Conservation (phyloP, 2,329 filamentous ascomycete genomes). For the Paracamarosporium sp. region DNA sequence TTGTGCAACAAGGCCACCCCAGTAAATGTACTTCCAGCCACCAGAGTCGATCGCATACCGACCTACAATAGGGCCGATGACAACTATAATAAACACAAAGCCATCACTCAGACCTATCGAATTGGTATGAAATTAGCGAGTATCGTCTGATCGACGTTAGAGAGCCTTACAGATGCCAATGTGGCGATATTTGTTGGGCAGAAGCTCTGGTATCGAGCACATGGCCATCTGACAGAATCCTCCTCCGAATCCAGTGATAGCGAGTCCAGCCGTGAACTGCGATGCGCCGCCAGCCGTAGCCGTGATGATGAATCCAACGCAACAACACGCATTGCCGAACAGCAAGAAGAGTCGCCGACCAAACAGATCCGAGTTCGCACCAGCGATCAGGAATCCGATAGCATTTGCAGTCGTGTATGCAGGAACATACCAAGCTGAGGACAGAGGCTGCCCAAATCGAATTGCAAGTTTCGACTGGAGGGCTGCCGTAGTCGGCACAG, state of each 20-base stretch:
- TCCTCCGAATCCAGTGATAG: constrained; percentile 54
- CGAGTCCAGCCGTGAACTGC: constrained; percentile 50
- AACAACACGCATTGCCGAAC: constrained; percentile 51
- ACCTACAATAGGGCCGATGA: constrained; percentile 56
- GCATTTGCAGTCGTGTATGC: constrained; percentile 31
- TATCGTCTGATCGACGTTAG: not conserved
- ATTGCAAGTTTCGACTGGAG: constrained; percentile 25
- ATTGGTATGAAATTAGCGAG: not conserved
- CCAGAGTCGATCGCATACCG: constrained; percentile 37
- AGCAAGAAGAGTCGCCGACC: constrained; percentile 57
- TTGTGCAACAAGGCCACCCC: constrained; percentile 30
- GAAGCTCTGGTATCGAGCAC: constrained; percentile 55
- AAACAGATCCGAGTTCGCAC: constrained; percentile 57
- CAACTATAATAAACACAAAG: constrained; percentile 54
- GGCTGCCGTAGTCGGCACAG: constrained; percentile 34
- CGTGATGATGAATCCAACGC: constrained; percentile 42
- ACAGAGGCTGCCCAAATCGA: constrained; percentile 19
- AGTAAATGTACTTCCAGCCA: constrained; percentile 34
- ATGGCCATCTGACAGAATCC: constrained; percentile 54
- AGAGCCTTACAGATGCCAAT: constrained; percentile 48
- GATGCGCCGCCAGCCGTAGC: constrained; percentile 41
- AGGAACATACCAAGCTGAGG: constrained; percentile 29
- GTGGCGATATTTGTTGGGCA: constrained; percentile 59
- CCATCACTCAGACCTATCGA: constrained; percentile 17
- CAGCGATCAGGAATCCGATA: constrained; percentile 32